Evolutionary conservation across 495 filamentous ascomycete genomes (phyloP).

Genomic region (Daldinia decipiens): DNA sequence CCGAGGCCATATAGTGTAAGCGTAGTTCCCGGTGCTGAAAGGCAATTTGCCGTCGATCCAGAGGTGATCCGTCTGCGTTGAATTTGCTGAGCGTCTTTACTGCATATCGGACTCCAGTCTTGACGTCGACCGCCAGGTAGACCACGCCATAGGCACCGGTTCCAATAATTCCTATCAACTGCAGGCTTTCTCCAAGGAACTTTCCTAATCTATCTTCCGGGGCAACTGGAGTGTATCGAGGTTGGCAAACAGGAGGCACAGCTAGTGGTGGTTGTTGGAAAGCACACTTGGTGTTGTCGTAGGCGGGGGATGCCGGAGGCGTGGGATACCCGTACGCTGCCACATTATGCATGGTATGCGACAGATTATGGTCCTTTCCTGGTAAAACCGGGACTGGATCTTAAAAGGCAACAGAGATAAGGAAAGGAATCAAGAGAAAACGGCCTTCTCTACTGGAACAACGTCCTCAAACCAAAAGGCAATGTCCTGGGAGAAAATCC

Average conservation of each 20-base stretch:
- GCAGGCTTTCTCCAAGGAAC: slow-evolving; percentile 81
- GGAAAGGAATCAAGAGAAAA: slow-evolving; percentile 48
- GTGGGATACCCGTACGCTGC: slow-evolving; percentile 64
- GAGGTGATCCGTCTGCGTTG: slow-evolving; percentile 70
- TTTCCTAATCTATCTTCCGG: slow-evolving; percentile 90
- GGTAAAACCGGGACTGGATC: slow-evolving; percentile 32
- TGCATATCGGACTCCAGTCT: slow-evolving; percentile 83
- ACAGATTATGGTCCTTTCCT: slow-evolving; percentile 48
- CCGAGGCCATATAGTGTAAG: slow-evolving; percentile 86
- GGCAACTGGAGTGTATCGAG: slow-evolving; percentile 55
- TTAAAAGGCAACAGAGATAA: slow-evolving; percentile 38
- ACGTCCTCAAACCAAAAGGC: slow-evolving; percentile 40
- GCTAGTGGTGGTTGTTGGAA: slow-evolving; percentile 54
- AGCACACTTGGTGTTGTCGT: slow-evolving; percentile 55
- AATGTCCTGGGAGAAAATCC: slow-evolving; percentile 42
- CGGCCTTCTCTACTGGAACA: slow-evolving; percentile 43
- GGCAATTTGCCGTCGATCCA: slow-evolving; percentile 85
- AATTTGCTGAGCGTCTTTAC: slow-evolving; percentile 96
- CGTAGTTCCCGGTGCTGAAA: slow-evolving; percentile 96
- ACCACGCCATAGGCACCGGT: slow-evolving; percentile 97
- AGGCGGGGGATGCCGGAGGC: slow-evolving; percentile 61
- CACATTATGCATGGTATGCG: slow-evolving; percentile 64
- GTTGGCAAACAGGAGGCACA: slow-evolving; percentile 40
- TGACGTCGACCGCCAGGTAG: slow-evolving; percentile 90
- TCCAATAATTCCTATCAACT: slow-evolving; percentile 86